Conservation (phyloP, 108 stramenopile genomes). For the Fragilariopsis cylindrus region DNA sequence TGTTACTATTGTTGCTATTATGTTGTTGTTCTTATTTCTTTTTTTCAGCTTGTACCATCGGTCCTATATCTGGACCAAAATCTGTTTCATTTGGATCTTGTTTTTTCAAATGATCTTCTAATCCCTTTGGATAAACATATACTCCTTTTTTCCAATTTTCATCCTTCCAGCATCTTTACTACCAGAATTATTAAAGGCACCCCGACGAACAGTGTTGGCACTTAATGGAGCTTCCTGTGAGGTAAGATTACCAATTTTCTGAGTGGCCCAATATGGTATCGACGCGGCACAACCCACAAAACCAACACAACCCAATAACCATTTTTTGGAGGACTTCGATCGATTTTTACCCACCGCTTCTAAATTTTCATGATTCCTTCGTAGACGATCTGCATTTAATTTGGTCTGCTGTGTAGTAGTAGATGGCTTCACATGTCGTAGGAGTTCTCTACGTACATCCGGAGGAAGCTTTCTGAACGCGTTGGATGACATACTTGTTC, state of each 20-base stretch:
- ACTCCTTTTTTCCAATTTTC: conserved; percentile 77
- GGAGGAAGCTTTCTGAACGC: conserved; percentile 65
- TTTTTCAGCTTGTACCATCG: conserved; percentile 34
- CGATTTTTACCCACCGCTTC: neutral
- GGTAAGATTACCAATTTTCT: conserved; percentile 50
- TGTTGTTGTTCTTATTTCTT: conserved; percentile 4
- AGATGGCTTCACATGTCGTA: conserved; percentile 56
- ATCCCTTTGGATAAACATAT: conserved; percentile 60
- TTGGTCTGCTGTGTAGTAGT: conserved; percentile 14
- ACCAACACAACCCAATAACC: conserved; percentile 37
- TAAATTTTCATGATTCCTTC: neutral
- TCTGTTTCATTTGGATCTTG: conserved; percentile 60
- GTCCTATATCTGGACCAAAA: conserved; percentile 42
- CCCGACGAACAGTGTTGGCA: conserved; percentile 64
- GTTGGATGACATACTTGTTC: conserved; percentile 6
- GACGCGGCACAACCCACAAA: conserved; percentile 27
- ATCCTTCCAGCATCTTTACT: conserved; percentile 78
- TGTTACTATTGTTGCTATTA: neutral
- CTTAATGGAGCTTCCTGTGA: conserved; percentile 62
- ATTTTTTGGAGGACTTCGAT: neutral
- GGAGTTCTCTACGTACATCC: conserved; percentile 65
- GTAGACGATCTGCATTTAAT: neutral
- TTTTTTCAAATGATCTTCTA: conserved; percentile 55
- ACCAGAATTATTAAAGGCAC: conserved; percentile 78
- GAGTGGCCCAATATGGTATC: conserved; percentile 44